Percentiles rank a stretch among this genome's conserved stretches.
phyloP scores from a whole-genome alignment of 768 basidiomycete genomes.

The Tricholoma bakamatsutake region DNA sequence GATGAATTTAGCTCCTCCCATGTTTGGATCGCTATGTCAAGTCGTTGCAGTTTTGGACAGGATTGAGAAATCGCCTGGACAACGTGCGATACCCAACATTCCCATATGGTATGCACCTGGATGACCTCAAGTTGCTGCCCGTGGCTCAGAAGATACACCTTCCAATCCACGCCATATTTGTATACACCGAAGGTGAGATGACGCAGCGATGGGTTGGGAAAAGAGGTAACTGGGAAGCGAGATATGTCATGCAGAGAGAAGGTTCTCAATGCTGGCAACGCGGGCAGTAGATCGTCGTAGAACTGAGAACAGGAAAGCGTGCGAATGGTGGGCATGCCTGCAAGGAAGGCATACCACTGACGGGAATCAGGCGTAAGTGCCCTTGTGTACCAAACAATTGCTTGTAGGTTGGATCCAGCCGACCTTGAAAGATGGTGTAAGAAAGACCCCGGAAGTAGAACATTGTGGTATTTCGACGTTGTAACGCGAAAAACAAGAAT shows the following conservation, averaged over 20 bases:
- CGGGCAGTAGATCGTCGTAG: not conserved
- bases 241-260: not conserved
- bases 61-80: not conserved
- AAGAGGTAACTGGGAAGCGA: not conserved
- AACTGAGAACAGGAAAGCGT: not conserved
- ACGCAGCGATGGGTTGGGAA: slow-evolving; percentile 2
- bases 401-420: slow-evolving; percentile 5
- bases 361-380: not conserved
- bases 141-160: slow-evolving; percentile 3
- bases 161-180: not conserved
- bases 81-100: not conserved
- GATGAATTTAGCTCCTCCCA: slow-evolving; percentile 2
- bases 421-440: slow-evolving; percentile 6
- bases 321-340: slow-evolving; percentile 3
- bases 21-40: slow-evolving; percentile 7
- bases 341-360: slow-evolving; percentile 10
- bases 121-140: slow-evolving; percentile 10
- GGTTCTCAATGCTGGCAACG: not conserved
- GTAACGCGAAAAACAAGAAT: slow-evolving; percentile 7
- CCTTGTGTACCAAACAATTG: slow-evolving; percentile 3
- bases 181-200: slow-evolving; percentile 1
- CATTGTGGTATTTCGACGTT: not conserved
- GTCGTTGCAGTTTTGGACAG: slow-evolving; percentile 11
- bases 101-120: not conserved
- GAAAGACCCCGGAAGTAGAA: not conserved